phyloP scores from a whole-genome alignment of 805 yeast genomes.

The Candida golubevii region DNA sequence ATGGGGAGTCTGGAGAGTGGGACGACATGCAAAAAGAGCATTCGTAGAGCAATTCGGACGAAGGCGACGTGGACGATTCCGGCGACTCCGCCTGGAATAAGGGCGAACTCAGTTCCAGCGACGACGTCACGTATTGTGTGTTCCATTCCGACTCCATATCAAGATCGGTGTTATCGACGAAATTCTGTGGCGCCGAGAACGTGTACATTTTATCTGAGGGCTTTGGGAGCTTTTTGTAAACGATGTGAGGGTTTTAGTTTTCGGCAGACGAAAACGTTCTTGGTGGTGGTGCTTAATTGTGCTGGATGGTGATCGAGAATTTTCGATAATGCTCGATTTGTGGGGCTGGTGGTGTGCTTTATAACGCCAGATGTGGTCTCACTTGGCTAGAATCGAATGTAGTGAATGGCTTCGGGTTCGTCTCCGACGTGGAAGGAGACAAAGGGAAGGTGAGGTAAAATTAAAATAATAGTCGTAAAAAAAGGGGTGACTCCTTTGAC shows the following conservation, averaged over 20 bases:
- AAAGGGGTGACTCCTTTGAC: too few species aligned
- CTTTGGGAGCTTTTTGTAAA: too few species aligned
- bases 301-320: background rate
- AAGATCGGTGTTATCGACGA: conserved; percentile 17
- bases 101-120: conserved; percentile 4
- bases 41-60: conserved; percentile 15
- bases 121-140: conserved; percentile 15
- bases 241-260: background rate
- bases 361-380: too few species aligned
- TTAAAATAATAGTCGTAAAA: too few species aligned
- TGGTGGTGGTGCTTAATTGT: background rate
- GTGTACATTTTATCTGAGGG: conserved; percentile 9
- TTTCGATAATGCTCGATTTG: too few species aligned
- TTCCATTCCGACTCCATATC: conserved; percentile 20
- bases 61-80: conserved; percentile 3
- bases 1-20: conserved; percentile 15
- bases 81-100: conserved; percentile 6
- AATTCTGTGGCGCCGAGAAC: conserved; percentile 13
- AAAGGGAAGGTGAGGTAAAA: too few species aligned
- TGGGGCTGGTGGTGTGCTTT: too few species aligned
- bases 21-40: conserved; percentile 16
- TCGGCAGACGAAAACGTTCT: background rate
- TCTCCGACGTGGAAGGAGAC: too few species aligned
- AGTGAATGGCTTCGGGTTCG: too few species aligned
- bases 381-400: too few species aligned